These are phyloP conservation scores for carrot (Daucus carota) DNA, from an alignment of 129 eudicot genomes.

Conservation along the genomic window DH1_v3.0 NC_030381.2:53995001-53995500, in stretches of 20 bases:
- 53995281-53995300: not conserved
- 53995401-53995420: constrained; percentile 61
- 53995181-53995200: not conserved
- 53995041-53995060: too few species aligned
- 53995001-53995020: too few species aligned
- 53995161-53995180: too few species aligned
- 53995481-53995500: constrained; percentile 90
- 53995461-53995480: constrained; percentile 95
- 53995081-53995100: too few species aligned
- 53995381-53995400: constrained; percentile 37
- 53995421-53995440: constrained; percentile 85
- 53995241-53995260: not conserved
- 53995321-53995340: not conserved
- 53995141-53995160: too few species aligned
- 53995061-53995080: too few species aligned
- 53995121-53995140: too few species aligned
- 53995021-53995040: too few species aligned
- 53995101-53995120: too few species aligned
- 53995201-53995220: not conserved
- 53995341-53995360: constrained; percentile 2
- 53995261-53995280: not conserved
- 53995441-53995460: constrained; percentile 99
- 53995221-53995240: not conserved
- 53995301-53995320: not conserved
- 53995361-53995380: not conserved